phyloP scores from a whole-genome alignment of 305 asterid genomes.

The Nicotiana rustica region DNA sequence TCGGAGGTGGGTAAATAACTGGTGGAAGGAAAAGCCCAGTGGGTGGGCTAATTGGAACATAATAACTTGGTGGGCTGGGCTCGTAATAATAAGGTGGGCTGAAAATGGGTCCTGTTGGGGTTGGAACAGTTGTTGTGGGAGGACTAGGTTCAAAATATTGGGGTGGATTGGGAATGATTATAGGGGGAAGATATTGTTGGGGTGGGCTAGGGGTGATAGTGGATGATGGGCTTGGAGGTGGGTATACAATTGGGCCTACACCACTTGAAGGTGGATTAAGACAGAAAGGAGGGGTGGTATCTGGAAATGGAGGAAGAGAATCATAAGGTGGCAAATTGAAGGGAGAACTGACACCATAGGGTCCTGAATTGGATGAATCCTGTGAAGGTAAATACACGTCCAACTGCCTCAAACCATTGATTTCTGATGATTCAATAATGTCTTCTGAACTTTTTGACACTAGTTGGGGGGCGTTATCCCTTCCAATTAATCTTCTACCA shows the following conservation, averaged over 20 bases:
- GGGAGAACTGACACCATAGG: constrained; percentile 68
- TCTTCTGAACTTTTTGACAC: constrained; percentile 39
- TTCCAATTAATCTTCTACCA: constrained; percentile 47
- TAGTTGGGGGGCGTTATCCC: constrained; percentile 33
- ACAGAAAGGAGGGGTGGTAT: constrained; percentile 68
- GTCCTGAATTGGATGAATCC: constrained; percentile 60
- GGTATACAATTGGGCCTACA: neutral
- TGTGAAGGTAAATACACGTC: constrained; percentile 49
- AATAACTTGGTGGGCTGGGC: constrained; percentile 49
- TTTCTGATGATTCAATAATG: constrained; percentile 36
- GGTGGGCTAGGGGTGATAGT: constrained; percentile 20
- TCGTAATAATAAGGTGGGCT: constrained; percentile 30
- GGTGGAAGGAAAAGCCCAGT: constrained; percentile 83
- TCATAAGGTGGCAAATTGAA: constrained; percentile 78
- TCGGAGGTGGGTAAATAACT: constrained; percentile 76
- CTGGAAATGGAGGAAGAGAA: constrained; percentile 73
- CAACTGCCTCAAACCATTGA: constrained; percentile 32
- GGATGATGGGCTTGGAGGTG: constrained; percentile 8
- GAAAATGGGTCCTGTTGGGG: constrained; percentile 25
- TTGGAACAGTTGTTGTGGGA: constrained; percentile 37
- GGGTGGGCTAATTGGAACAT: constrained; percentile 33
- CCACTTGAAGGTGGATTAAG: constrained; percentile 48
- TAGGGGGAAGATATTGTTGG: constrained; percentile 11
- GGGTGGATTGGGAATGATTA: constrained; percentile 17
- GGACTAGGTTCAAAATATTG: constrained; percentile 43